phyloP scores from a whole-genome alignment of 306 rosid species.

The Senna tora region DNA sequence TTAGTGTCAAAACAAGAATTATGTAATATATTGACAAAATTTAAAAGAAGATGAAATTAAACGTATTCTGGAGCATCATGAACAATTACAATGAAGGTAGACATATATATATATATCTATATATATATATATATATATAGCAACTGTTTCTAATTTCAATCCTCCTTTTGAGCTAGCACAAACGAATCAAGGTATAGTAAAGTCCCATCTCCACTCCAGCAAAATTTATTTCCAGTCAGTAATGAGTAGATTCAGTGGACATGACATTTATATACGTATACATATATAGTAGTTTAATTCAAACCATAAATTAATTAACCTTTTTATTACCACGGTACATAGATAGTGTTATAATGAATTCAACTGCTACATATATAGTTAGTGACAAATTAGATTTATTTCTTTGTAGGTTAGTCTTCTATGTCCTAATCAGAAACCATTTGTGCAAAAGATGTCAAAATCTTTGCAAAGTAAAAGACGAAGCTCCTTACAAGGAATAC shows the following conservation, averaged over 20 bases:
- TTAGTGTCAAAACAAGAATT: neutral
- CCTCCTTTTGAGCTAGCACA: slow-evolving; percentile 5
- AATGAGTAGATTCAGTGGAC: slow-evolving; percentile 17
- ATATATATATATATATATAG: slow-evolving; percentile 10
- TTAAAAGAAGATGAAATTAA: neutral
- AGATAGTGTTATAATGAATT: slow-evolving; percentile 29
- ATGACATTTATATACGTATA: neutral
- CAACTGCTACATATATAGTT: neutral
- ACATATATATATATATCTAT: slow-evolving; percentile 5
- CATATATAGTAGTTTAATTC: neutral
- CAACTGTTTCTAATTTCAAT: slow-evolving; percentile 25
- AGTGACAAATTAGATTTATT: slow-evolving; percentile 29
- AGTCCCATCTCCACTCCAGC: slow-evolving; percentile 30
- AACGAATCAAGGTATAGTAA: slow-evolving; percentile 6
- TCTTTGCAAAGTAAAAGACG: slow-evolving; percentile 20
- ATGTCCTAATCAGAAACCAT: slow-evolving; percentile 41
- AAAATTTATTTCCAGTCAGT: slow-evolving; percentile 5
- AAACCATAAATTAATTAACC: neutral
- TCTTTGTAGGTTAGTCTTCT: neutral
- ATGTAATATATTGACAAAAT: neutral
- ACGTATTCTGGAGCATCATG: slow-evolving; percentile 29
- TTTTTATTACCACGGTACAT: neutral
- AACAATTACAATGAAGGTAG: slow-evolving; percentile 21
- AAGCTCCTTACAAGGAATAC: slow-evolving; percentile 37
- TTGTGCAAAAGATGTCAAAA: slow-evolving; percentile 35